Base-by-base conservation (phyloP, 768 basidiomycete species). In the Butyriboletus loyo region DNA sequence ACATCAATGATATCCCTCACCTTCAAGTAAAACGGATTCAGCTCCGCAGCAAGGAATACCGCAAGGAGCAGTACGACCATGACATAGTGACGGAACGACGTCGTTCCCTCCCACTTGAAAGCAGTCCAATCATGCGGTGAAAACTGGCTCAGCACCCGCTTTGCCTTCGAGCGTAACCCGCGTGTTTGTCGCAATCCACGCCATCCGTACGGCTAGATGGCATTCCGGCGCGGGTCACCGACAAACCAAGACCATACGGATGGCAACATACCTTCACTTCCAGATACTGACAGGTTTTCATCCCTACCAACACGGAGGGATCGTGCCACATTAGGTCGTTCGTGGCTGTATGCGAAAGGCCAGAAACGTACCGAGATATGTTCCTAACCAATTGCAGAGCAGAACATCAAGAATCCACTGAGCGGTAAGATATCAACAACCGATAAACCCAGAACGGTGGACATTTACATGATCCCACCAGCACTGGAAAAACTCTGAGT, bases 391-490 rank as follows among this genome's bases (percentile, higher is more conserved):
- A 67, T 93, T 93, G 73, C 90, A 93, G 35, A 92, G 59, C 45
- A 92, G 74, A 39, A 93, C 91, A 68, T 93, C 90, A 46, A 93
- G 76, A 56, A 93, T 75, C 90, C 90, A 93, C 89, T 92, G 61
- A 24, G 24, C 41, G 45, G 50, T 19, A 35, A 65, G 15, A 50
- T 34, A 54, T 62, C 52, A 66, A 55, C 21, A 19, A 47, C 34
- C 45, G 14, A 39, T 27, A 43, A 46, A 30, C 21, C 19, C 15
- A 47, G 50, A 54, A 43, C 30, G 27, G 31, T 28, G 25, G 49
- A 34, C 8, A 74, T 83, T 62, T 74, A 91, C 89, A 75, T 93
- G 90, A 66, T 92, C 91, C 90, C 90, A 93, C 91, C 90, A 92
- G 63, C 91, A 92, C 88, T 91, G 45, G 47, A 46, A 45, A 45